A percentile compares a stretch with the other conserved stretches of the same genome.
Conservation (phyloP, 176 grass and related monocot genomes). For the Cenchrus americanus region DNA sequence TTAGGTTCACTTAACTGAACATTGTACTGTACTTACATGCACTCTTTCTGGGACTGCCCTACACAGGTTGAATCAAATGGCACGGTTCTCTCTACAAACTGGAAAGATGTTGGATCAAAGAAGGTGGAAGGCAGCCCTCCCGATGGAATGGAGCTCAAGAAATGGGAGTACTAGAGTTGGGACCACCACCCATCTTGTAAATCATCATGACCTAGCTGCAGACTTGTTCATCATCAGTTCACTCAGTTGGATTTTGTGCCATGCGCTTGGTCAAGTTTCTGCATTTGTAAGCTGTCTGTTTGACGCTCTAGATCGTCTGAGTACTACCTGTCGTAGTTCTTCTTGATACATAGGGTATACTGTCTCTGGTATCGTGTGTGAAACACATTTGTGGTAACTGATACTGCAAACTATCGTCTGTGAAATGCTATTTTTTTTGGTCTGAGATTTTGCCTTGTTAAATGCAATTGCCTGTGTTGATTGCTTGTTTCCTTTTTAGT, state of each 20-base stretch:
- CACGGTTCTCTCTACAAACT: constrained; percentile 86
- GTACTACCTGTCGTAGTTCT: constrained; percentile 38
- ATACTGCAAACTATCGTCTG: neutral
- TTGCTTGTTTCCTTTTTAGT: neutral
- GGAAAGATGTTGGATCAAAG: constrained; percentile 82
- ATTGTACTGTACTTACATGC: neutral
- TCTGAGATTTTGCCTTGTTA: neutral
- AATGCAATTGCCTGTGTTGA: neutral
- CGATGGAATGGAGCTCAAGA: constrained; percentile 83
- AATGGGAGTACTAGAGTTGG: constrained; percentile 66
- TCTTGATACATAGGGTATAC: constrained; percentile 21
- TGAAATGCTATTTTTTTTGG: constrained; percentile 27
- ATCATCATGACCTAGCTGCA: constrained; percentile 29
- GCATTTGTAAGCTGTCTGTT: constrained; percentile 47
- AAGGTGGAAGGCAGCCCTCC: constrained; percentile 68
- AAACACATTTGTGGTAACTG: constrained; percentile 28
- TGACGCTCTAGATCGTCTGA: constrained; percentile 30
- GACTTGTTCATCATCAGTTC: constrained; percentile 26
- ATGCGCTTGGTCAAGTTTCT: constrained; percentile 4
- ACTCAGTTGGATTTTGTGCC: neutral
- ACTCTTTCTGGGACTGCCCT: constrained; percentile 6
- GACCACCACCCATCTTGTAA: constrained; percentile 38
- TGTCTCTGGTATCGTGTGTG: neutral
- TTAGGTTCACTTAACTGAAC: constrained; percentile 1
- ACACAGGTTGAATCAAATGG: constrained; percentile 86